Conservation (phyloP, 352 stramenopile species). For the Globisporangium camurandrum region DNA sequence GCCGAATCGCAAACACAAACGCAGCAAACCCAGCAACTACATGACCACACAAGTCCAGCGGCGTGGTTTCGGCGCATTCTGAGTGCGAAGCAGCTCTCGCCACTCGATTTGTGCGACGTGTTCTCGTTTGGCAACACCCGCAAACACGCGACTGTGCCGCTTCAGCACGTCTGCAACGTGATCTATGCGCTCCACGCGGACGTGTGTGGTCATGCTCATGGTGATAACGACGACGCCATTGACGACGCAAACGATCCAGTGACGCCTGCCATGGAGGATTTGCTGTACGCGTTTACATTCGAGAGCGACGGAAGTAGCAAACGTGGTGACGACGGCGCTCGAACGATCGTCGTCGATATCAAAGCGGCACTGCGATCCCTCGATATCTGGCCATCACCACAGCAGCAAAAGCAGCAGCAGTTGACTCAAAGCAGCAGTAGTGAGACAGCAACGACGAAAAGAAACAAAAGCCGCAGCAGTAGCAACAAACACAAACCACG, state of each 20-base stretch:
- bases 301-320: slow-evolving; percentile 12
- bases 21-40: background rate
- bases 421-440: slow-evolving; percentile 39
- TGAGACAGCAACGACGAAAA: too few species aligned
- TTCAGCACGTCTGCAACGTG: slow-evolving; percentile 46
- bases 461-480: too few species aligned
- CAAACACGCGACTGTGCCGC: slow-evolving; percentile 26
- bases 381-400: slow-evolving; percentile 36
- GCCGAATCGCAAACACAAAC: slow-evolving; percentile 1
- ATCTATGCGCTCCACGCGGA: slow-evolving; percentile 43
- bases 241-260: too few species aligned
- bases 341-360: slow-evolving; percentile 43
- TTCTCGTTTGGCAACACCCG: slow-evolving; percentile 40
- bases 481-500: too few species aligned
- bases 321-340: slow-evolving; percentile 5
- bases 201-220: background rate
- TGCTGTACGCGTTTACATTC: slow-evolving; percentile 40
- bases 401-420: slow-evolving; percentile 4
- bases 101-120: slow-evolving; percentile 43
- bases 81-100: slow-evolving; percentile 28
- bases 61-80: slow-evolving; percentile 55
- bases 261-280: slow-evolving; percentile 46
- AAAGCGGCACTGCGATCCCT: slow-evolving; percentile 45
- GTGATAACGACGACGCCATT: too few species aligned
- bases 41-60: slow-evolving; percentile 30